phyloP scores from a whole-genome alignment of 352 stramenopile species.

The Phytophthora pseudosyringae region DNA sequence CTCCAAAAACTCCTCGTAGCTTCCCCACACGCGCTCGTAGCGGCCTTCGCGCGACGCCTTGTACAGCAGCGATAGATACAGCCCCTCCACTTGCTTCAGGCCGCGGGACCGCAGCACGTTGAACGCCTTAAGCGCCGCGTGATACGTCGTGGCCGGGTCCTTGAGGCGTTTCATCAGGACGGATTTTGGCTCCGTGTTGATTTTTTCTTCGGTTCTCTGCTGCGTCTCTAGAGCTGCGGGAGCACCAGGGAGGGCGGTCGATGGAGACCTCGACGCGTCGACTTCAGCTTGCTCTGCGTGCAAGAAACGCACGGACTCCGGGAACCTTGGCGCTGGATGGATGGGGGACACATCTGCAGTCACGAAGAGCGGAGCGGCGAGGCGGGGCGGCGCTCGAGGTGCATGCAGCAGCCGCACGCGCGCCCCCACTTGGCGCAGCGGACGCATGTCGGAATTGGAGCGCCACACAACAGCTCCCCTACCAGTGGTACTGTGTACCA shows the following conservation, averaged over 20 bases:
- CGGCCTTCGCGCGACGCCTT: slow-evolving; percentile 55
- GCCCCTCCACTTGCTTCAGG: slow-evolving; percentile 37
- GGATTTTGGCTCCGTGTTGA: neutral
- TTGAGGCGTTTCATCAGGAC: slow-evolving; percentile 14
- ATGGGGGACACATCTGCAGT: neutral
- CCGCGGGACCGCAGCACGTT: slow-evolving; percentile 23
- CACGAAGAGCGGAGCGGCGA: neutral
- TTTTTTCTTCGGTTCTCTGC: neutral
- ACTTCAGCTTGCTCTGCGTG: slow-evolving; percentile 12
- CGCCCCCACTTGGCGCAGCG: slow-evolving; percentile 9
- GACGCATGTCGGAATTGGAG: slow-evolving; percentile 18
- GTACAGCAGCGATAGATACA: slow-evolving; percentile 69
- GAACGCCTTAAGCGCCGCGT: slow-evolving; percentile 44
- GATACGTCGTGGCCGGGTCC: slow-evolving; percentile 26
- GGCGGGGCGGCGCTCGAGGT: neutral
- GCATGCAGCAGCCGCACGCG: slow-evolving; percentile 22
- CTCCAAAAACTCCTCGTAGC: slow-evolving; percentile 50
- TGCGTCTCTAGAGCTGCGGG: neutral
- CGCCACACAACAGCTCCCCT: neutral
- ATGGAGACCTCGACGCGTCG: neutral
- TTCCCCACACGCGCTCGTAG: slow-evolving; percentile 36
- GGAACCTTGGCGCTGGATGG: neutral
- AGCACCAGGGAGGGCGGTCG: neutral
- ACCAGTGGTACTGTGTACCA: slow-evolving; percentile 25
- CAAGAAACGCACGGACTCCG: slow-evolving; percentile 12